Percentiles rank a stretch among this genome's conserved stretches.
Conservation (phyloP, 192 early-diverging fungal species). For the Coemansia sp. region DNA sequence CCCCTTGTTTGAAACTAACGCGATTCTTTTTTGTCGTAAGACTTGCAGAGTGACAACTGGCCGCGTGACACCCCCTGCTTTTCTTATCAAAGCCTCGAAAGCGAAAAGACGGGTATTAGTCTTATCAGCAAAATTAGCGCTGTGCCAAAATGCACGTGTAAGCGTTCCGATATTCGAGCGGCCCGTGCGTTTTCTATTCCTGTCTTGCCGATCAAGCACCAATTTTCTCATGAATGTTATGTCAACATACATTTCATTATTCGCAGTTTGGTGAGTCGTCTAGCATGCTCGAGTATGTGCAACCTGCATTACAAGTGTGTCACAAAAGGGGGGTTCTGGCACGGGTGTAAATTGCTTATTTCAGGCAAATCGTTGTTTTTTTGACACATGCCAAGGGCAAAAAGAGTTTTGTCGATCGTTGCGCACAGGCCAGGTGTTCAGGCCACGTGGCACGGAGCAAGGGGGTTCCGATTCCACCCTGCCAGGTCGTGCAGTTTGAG, state of each 20-base stretch:
- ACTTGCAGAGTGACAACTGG: too few relatives aligned
- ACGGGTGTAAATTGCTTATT: not conserved
- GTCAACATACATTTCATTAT: too few relatives aligned
- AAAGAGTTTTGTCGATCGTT: not conserved
- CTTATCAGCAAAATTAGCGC: slow-evolving; percentile 4
- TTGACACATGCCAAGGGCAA: not conserved
- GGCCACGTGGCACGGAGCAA: too few relatives aligned
- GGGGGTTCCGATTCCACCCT: slow-evolving; percentile 10
- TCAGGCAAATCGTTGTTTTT: not conserved
- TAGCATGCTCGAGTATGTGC: too few relatives aligned
- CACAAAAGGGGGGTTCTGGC: not conserved
- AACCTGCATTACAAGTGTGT: too few relatives aligned
- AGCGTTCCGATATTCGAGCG: not conserved
- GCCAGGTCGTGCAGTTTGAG: not conserved
- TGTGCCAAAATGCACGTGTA: not conserved
- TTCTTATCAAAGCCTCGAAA: too few relatives aligned
- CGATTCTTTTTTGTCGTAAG: too few relatives aligned
- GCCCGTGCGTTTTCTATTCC: slow-evolving; percentile 1
- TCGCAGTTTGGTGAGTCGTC: too few relatives aligned
- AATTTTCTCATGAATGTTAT: too few relatives aligned
- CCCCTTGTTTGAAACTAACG: too few relatives aligned
- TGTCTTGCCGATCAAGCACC: too few relatives aligned
- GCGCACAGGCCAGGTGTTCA: not conserved
- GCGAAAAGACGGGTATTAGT: not conserved
- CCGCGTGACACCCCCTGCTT: too few relatives aligned